phyloP scores from a whole-genome alignment of 495 filamentous ascomycete genomes.

The Hypoxylon cercidicola region DNA sequence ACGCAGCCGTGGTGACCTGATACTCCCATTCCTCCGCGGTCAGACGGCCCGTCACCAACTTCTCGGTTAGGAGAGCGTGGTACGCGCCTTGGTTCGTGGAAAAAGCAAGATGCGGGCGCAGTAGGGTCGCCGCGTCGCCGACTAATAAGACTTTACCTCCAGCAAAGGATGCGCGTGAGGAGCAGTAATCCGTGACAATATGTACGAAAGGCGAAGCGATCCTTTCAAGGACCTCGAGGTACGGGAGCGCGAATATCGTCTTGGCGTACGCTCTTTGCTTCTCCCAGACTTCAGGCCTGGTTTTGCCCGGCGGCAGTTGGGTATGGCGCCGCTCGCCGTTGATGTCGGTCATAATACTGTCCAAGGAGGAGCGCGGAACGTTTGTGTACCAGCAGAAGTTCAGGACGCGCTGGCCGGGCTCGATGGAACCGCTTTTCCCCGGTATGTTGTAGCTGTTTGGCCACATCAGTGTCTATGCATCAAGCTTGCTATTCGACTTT shows the following conservation, averaged over 20 bases:
- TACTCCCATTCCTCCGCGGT: not conserved
- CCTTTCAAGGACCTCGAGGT: slow-evolving; percentile 56
- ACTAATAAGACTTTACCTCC: slow-evolving; percentile 60
- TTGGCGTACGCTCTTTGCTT: slow-evolving; percentile 50
- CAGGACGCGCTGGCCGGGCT: slow-evolving; percentile 54
- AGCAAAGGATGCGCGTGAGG: slow-evolving; percentile 53
- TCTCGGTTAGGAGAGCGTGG: not conserved
- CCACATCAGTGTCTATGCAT: not conserved
- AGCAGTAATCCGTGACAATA: slow-evolving; percentile 60
- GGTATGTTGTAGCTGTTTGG: slow-evolving; percentile 57
- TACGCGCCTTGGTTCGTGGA: too few relatives aligned
- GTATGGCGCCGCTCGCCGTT: slow-evolving; percentile 52
- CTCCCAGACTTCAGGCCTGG: slow-evolving; percentile 50
- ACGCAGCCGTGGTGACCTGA: not conserved
- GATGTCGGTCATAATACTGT: slow-evolving; percentile 59
- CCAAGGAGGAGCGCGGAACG: slow-evolving; percentile 50
- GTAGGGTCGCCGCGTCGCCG: slow-evolving; percentile 59
- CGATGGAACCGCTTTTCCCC: slow-evolving; percentile 53
- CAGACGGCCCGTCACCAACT: not conserved
- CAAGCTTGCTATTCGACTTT: not conserved
- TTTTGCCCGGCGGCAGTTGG: slow-evolving; percentile 57
- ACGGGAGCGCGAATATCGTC: slow-evolving; percentile 54
- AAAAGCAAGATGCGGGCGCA: too few relatives aligned
- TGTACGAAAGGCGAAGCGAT: slow-evolving; percentile 60
- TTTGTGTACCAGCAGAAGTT: slow-evolving; percentile 67